Base-by-base conservation (phyloP, 2,329 filamentous ascomycete genomes). In the Aquanectria penicillioides region DNA sequence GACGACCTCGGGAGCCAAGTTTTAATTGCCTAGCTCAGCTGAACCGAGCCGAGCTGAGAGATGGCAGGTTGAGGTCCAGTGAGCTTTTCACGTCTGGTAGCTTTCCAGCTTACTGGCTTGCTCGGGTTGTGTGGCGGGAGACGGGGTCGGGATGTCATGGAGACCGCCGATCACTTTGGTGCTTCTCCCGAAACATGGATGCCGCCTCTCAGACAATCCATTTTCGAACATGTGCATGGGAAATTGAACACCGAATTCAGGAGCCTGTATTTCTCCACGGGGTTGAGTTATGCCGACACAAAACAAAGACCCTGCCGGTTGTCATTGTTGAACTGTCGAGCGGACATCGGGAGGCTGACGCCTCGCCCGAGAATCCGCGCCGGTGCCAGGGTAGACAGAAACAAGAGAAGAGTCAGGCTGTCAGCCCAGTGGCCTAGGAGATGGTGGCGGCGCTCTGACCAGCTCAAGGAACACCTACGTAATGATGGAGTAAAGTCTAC, bases 401-500 rank as follows among this genome's bases (percentile, higher is more conserved):
- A 26, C 37, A 22, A 41, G 33, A 49, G 36, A 38, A 50, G 34
- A 41, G 31, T 22, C 28, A 12, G 23, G 20, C 33, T 17, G 17
- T 34, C 56, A 55, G 44, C 50, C 29, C 10, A 36, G 38, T 43
- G 47, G 46, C 18, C 41, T 31, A 36, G 36, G 23, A 43, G 37
- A 58, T 44, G 41, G 18, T 43, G 48, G 34, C 34, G 31, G 41
- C 34, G 48, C 36, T 31, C 28, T 41, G 41, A 40, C 38, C 38
- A 44, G 12, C 48, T 11, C 2, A 22, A 10, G 17, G 54, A 47
- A 40, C 31, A 34, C 47, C 56, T 67, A 68, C 65, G 61, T 68
- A 64, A 66, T 66, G 57, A 68, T 66, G 61, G 63, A 57, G 61
- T 57, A 67, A 59, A 62, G 38, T 25, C 11, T 53, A 44, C 25